Evolutionary conservation across 148 eudicot species (phyloP), one percentile per base, ranked within the genome.

Genomic region (Hydrangea macrophylla): DNA sequence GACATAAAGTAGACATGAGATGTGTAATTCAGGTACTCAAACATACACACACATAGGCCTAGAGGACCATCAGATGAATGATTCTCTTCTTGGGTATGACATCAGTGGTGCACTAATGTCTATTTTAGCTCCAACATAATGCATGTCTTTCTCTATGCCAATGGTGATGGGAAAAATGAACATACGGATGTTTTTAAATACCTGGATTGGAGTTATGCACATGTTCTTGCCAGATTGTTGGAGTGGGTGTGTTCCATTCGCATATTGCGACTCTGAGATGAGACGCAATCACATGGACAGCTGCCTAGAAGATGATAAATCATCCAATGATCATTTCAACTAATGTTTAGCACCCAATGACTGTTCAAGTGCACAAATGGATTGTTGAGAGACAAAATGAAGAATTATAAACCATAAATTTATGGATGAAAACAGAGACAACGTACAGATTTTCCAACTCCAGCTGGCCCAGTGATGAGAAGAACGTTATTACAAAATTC

Each of bases 201-300:
- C 96, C 98, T 77, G 90, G 70, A 79, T 64, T 73, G 24, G 72
- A 72, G 81, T 80, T 86, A 62, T 93, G 95, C 69, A 85, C 42
- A 76, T 93, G 98, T 70, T 93, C 98, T 75, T 83, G 89, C 98
- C 98, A 93, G 70, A 90, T 70, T 60, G 97, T 93, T 10, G 98
- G 98, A 61, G 90, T 90, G 71, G 98, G 98, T 31, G 97, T 86
- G 71, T 83, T 85, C 98, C 98, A 93, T 81, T 93, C 98, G 72
- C 80, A 82, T 68, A 93, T 69, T 40, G 73, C 74, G 20, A 83
- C 89, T 78, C 95, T 88, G 72, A 83, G 76, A 60, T 93, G 87
- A 57, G 89, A 80, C 66, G 95, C 98, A 78, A 85, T 65, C 39
- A 79, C 89, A 66, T 81, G 88, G 55, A 90, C 75, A 24, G 96